Base-by-base conservation (phyloP, 768 basidiomycete species). In the Rickenella mellea region DNA sequence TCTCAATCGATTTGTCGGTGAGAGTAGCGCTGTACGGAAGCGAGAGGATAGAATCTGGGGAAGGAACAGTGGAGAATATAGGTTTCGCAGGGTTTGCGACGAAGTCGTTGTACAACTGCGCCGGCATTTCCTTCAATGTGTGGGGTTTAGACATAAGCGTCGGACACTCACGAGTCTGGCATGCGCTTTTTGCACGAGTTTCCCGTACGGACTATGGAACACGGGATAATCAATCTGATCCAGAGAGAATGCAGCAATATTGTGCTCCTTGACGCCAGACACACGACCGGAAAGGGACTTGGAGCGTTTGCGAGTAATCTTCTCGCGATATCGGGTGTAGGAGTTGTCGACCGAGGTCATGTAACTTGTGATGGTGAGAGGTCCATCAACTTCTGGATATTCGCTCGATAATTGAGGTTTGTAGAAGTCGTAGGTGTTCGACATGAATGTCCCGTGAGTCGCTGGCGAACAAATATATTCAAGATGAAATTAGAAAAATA, bases 371-470 rank as follows among this genome's bases (percentile, higher is more conserved):
- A 96, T 86, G 6, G 96, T 94, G 32, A 96, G 83, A 5, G 94
- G 96, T 2, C 96, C 96, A 57, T 99, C 94, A 38, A 99, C 94
- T 54, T 88, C 86, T 46, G 96, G 96, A 62, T 92, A 94, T 62
- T 93, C 90, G 19, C 89, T 92, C 42, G 83, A 80, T n/a, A 98
- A 80, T 54, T 89, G 82, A 36, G 96, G 96, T 71, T 99, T 99
- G 82, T 96, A 99, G 64, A 97, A 98, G 66, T 99, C 96, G 64
- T 94, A 97, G 0, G 83, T 89, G 70, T 99, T 94, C 48, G 84
- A 83, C 86, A 98, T 97, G 70, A 92, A 88, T 39, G 81, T 90
- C 19, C 93, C 94, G 64, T 97, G 96, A 49, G 91, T 74, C 52
- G 94, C 94, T 98, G 59, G 7, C n/a, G 51, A 38, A 57, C 25